Base-by-base conservation (phyloP, 1,139 yeast genomes). In the Candida sp. region DNA sequence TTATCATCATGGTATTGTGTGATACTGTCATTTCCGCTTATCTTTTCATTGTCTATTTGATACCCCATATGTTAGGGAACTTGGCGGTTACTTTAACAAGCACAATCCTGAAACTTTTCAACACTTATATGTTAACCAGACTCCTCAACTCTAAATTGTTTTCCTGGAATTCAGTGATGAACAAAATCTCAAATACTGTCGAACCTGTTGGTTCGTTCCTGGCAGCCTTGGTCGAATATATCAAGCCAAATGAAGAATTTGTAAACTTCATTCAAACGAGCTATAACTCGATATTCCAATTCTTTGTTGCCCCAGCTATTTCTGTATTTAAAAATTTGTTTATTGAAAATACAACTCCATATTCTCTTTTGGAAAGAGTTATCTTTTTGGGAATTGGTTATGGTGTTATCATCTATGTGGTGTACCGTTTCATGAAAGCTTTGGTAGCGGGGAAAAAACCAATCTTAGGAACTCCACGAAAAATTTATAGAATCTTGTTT, bases 11-110 rank as follows among this genome's bases (percentile, higher is more conserved):
- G 67, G 38, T 62, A 2, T 36, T 70, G 25, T 64, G 79, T 32
- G 75, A 81, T 48, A 52, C 70, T 2, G 60, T 77, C 22, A 65
- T 79, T 5, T 57, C 75, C 0, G 58, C 67, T 1, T 76, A 74
- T 43, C 55, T 82, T 39, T 65, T 76, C 32, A 43, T 70, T 5
- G 66, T 80, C 3, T 84, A 82, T 53, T 65, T 78, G 33, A 50
- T 81, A 2, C 90, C 90, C 1, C 77, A 82, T 5, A 52, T 74
- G 36, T 43, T 78, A 9, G 87, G 87, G 4, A 66, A 60, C 41
- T 34, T 63, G 39, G 46, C 64, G 9, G 51, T 61, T 1, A 43
- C 57, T n/a, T 38, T 51, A n/a, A 36, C 48, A 5, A 55, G 57
- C 6, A 23, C 36, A 12, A 21, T 43, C 4, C 22, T 48, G 5